Percentiles rank a stretch among this genome's conserved stretches.
These are phyloP conservation scores for Pythium guiyangense DNA, from an alignment of 352 stramenopile genomes.

Conservation along the genomic window DNA sequence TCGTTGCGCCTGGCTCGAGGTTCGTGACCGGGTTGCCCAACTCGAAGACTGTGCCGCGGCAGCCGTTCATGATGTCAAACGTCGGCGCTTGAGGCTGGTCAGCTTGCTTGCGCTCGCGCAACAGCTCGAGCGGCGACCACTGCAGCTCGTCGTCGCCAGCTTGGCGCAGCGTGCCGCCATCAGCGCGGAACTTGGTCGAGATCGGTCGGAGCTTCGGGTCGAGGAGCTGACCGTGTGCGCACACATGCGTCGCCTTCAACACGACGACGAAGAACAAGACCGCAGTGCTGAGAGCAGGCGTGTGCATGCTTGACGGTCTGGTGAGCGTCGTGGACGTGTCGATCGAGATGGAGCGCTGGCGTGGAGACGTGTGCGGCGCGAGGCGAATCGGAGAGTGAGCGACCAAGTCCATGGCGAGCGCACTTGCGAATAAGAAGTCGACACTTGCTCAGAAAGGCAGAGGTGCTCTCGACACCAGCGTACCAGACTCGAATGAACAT, in stretches of 20 bases:
- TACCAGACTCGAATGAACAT: no score
- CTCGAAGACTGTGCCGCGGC: constrained; percentile 53
- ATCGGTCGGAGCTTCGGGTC: constrained; percentile 15
- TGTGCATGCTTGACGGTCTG: no score
- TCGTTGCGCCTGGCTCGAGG: constrained; percentile 32
- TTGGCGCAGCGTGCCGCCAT: constrained; percentile 40
- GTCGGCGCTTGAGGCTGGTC: constrained; percentile 32
- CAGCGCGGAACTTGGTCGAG: constrained; percentile 27
- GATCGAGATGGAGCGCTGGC: no score
- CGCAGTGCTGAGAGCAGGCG: no score
- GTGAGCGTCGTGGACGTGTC: no score
- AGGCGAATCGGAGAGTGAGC: no score
- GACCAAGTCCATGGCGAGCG: no score
- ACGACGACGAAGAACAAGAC: no score
- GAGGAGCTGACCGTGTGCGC: constrained; percentile 20
- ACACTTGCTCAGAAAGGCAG: no score
- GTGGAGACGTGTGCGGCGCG: no score
- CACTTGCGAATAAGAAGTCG: no score
- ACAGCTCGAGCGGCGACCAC: constrained; percentile 48
- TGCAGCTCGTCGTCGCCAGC: constrained; percentile 44
- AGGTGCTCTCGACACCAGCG: no score
- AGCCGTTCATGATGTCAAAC: constrained; percentile 62
- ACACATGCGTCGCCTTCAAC: background rate
- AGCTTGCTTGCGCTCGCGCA: constrained; percentile 41
- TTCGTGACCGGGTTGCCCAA: constrained; percentile 33